Base-by-base conservation (phyloP, 345 rosid species). In the Isatis tinctoria region DNA sequence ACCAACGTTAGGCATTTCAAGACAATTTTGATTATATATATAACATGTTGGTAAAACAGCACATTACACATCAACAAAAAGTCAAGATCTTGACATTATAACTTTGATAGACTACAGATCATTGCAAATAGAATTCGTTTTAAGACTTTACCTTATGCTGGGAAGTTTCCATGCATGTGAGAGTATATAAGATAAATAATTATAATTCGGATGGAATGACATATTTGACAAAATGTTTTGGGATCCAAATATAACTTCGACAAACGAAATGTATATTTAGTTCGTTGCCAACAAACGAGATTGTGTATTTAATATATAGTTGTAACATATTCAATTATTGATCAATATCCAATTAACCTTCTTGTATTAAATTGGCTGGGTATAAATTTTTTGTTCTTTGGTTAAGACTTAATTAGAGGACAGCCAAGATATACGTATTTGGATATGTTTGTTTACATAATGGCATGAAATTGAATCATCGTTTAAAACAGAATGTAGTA, bases 1-100 rank as follows among this genome's bases (percentile, higher is more conserved):
- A 76, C 60, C 51, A 63, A 70, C 70, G 80, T 76, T 76, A 76
- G 80, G 80, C 80, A 70, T 37, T 70, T 45, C 60, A 56, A 28
- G 80, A 65, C 64, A 53, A 32, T 0, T 6, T 70, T n/a, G 52
- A 56, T 37, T 54, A 54, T 44, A 64, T 57, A 56, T 47, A 59
- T 16, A 58, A 51, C 70, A 68, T 64, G 67, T 72, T 67, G 81
- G 77, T 73, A 78, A 59, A 72, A 73, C 57, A 26, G 69, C 65
- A 76, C 79, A 54, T 63, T 44, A 44, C 27, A 64, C 52, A 57
- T 27, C 22, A 64, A 16, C 16, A 60, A 52, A 48, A 62, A 64
- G 69, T 63, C 75, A 60, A 70, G 36, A 44, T 76, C 67, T 70
- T 63, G 75, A 61, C 68, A 61, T 41, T 69, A 26, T 48, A 28